Evolutionary conservation across 345 rosid species (phyloP).

Genomic region (Kandelia obovata): DNA sequence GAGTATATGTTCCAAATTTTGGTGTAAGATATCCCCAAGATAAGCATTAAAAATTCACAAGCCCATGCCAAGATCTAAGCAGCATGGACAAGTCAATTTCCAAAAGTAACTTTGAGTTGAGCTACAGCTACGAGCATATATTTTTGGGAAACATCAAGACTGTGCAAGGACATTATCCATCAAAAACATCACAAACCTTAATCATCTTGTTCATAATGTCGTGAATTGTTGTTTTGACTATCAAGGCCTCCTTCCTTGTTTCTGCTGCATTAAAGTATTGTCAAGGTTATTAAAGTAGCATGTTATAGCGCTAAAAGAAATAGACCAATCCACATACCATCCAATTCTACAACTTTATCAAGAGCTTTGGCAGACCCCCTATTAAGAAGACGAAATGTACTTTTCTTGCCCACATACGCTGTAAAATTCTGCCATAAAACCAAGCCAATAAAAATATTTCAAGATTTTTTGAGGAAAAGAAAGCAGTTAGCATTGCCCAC

Average conservation of each 20-base stretch:
- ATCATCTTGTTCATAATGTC: slow-evolving; percentile 97
- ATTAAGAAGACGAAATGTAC: slow-evolving; percentile 88
- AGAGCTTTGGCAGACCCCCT: slow-evolving; percentile 98
- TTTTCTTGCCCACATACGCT: slow-evolving; percentile 76
- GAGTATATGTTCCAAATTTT: neutral
- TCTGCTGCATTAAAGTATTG: slow-evolving; percentile 44
- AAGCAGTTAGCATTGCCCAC: neutral
- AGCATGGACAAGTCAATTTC: neutral
- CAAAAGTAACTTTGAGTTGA: neutral
- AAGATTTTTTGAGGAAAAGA: slow-evolving; percentile 9
- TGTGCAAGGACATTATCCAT: slow-evolving; percentile 9
- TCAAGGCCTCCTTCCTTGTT: slow-evolving; percentile 66
- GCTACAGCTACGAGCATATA: neutral
- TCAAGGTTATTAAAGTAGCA: slow-evolving; percentile 17
- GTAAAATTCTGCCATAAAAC: slow-evolving; percentile 56
- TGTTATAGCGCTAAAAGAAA: slow-evolving; percentile 10
- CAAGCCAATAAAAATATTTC: neutral
- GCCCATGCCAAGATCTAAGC: neutral
- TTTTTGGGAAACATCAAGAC: slow-evolving; percentile 4
- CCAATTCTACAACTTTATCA: slow-evolving; percentile 95
- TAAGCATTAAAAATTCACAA: neutral
- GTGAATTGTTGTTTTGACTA: slow-evolving; percentile 89
- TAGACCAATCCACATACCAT: slow-evolving; percentile 45
- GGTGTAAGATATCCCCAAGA: neutral
- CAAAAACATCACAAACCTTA: slow-evolving; percentile 44